phyloP scores from a whole-genome alignment of 805 yeast species.

The Lipomyces starkeyi region DNA sequence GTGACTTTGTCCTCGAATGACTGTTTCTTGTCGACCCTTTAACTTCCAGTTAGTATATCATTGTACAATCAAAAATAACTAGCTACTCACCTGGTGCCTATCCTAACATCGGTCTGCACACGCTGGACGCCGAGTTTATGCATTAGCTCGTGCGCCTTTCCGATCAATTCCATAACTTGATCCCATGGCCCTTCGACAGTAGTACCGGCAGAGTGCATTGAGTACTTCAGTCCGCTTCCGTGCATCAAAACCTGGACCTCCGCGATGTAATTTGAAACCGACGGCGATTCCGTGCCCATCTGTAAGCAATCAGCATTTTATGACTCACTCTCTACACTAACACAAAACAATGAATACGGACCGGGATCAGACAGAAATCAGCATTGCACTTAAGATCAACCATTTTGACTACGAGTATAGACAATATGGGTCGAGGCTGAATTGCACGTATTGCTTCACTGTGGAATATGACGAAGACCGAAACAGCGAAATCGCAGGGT shows the following conservation, averaged over 20 bases:
- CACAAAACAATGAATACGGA: constrained; percentile 46
- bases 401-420: constrained; percentile 2
- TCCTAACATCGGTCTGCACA: constrained; percentile 83
- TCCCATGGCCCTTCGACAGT: constrained; percentile 93
- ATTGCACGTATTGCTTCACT: not conserved
- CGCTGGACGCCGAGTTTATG: constrained; percentile 77
- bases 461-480: no score
- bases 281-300: constrained; percentile 80
- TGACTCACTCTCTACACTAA: not conserved
- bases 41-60: not conserved
- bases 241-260: constrained; percentile 68
- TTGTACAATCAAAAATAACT: not conserved
- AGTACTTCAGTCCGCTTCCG: constrained; percentile 65
- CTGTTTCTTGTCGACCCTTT: constrained; percentile 36
- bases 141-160: constrained; percentile 72
- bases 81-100: constrained; percentile 65
- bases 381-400: constrained; percentile 61
- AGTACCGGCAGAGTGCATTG: constrained; percentile 90
- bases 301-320: constrained; percentile 36
- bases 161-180: constrained; percentile 79
- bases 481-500: no score
- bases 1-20: constrained; percentile 37
- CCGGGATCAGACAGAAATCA: constrained; percentile 85
- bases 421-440: not conserved
- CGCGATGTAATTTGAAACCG: constrained; percentile 82